phyloP scores from a whole-genome alignment of 345 rosid species.

The Corchorus olitorius region DNA sequence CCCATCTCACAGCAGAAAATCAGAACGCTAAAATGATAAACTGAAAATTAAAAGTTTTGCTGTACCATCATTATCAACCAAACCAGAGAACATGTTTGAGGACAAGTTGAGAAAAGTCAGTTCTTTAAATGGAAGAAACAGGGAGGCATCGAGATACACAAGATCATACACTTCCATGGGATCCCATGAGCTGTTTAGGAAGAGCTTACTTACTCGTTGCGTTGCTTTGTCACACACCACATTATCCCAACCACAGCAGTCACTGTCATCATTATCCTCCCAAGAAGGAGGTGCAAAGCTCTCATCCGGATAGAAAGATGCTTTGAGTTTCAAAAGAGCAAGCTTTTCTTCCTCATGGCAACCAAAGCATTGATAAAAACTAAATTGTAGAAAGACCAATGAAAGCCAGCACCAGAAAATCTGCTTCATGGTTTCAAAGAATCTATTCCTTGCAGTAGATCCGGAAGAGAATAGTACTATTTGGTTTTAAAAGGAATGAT shows the following conservation, averaged over 20 bases:
- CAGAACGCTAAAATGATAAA: neutral
- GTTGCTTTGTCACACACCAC: neutral
- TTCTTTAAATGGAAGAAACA: neutral
- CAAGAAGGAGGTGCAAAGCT: neutral
- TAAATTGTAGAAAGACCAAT: neutral
- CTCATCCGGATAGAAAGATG: neutral
- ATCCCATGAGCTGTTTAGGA: neutral
- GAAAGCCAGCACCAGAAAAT: neutral
- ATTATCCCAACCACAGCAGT: neutral
- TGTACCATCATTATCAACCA: neutral
- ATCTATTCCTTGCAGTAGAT: neutral
- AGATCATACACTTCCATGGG: neutral
- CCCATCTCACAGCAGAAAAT: neutral
- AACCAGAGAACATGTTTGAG: neutral
- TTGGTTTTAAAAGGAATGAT: neutral
- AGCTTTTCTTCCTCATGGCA: neutral
- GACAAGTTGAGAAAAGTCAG: neutral
- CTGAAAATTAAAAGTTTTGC: neutral
- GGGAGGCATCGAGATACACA: neutral
- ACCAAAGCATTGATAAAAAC: neutral
- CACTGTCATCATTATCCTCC: neutral
- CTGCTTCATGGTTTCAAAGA: neutral
- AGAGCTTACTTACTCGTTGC: neutral
- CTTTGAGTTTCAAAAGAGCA: neutral
- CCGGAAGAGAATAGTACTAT: too few species aligned